phyloP scores from a whole-genome alignment of 768 basidiomycete genomes.

The Amanita subjunquillea region DNA sequence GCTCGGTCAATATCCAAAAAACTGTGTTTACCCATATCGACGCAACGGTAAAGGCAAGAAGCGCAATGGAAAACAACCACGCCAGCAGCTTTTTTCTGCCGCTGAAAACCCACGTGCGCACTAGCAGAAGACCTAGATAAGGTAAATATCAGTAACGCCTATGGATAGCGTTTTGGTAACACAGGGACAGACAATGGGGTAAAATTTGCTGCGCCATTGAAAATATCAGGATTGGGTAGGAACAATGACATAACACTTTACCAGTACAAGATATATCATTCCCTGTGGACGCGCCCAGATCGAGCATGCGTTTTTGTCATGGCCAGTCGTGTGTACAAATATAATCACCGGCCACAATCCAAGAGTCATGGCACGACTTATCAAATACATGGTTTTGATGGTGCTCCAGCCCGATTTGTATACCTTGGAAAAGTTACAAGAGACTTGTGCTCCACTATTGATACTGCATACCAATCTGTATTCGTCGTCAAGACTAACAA shows the following conservation, averaged over 20 bases:
- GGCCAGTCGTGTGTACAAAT: background rate
- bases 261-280: no score
- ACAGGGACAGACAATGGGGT: no score
- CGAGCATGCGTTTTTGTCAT: background rate
- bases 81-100: background rate
- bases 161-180: no score
- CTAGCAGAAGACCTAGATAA: background rate
- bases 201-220: no score
- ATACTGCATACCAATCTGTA: background rate
- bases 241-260: no score
- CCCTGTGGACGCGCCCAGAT: no score
- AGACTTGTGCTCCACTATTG: background rate
- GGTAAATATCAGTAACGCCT: no score
- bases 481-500: background rate
- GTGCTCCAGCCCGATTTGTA: background rate
- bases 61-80: background rate
- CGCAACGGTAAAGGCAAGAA: background rate
- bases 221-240: no score
- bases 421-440: background rate
- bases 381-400: background rate
- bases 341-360: background rate
- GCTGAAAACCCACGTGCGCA: background rate
- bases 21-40: background rate
- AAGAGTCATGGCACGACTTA: background rate
- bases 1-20: background rate